A percentile compares a stretch with the other conserved stretches of the same genome.
These are phyloP conservation scores for Beauveria scarabaeidicola DNA, from an alignment of 2,329 filamentous ascomycete species.

Conservation along the genomic window DNA sequence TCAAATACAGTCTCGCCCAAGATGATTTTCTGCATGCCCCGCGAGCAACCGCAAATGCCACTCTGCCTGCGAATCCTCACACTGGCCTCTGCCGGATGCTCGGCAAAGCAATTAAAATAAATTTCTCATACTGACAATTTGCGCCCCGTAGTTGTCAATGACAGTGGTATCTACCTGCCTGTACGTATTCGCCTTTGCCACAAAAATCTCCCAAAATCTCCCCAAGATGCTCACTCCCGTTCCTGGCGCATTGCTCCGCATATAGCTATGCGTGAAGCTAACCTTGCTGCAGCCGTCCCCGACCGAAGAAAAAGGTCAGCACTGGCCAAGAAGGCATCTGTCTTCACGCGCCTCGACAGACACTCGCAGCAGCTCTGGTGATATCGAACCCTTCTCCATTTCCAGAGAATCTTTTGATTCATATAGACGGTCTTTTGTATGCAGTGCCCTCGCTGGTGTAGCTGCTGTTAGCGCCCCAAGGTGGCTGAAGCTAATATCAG, in stretches of 20 bases:
- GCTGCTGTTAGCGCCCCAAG: background rate
- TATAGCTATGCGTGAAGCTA: background rate
- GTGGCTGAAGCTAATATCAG: constrained; percentile 1
- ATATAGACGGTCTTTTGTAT: constrained; percentile 88
- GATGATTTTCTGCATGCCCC: background rate
- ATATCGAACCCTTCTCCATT: constrained; percentile 90
- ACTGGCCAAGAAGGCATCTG: constrained; percentile 54
- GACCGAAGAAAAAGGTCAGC: constrained; percentile 67
- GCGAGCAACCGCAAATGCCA: background rate
- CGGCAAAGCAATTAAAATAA: background rate
- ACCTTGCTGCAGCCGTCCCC: constrained; percentile 62
- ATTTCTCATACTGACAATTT: constrained; percentile 14
- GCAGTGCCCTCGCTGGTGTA: constrained; percentile 20
- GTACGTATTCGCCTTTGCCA: constrained; percentile 40
- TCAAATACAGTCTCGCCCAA: background rate
- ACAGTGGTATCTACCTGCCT: constrained; percentile 89
- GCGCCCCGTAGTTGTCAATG: constrained; percentile 68
- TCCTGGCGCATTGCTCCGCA: background rate
- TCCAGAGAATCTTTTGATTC: constrained; percentile 96
- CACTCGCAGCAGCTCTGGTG: constrained; percentile 56
- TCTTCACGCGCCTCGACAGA: constrained; percentile 46
- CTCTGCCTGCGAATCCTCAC: background rate
- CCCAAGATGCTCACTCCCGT: background rate
- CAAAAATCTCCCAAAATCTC: background rate
- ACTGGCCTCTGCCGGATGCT: background rate